Conservation (phyloP, 2,329 filamentous ascomycete species). For the Cryphonectria naterciae region DNA sequence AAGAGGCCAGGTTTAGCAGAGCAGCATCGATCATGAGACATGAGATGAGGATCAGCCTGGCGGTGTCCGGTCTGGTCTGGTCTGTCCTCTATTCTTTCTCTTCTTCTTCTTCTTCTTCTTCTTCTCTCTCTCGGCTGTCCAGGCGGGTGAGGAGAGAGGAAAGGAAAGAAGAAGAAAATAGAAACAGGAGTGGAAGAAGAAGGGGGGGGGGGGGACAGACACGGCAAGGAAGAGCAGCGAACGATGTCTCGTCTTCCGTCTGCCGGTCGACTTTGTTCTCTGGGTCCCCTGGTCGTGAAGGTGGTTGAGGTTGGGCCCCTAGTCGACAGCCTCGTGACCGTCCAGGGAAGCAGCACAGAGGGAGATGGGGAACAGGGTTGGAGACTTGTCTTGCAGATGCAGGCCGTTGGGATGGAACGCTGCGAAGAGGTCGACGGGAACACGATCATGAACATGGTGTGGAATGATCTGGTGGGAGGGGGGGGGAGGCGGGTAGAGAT, state of each 20-base stretch:
- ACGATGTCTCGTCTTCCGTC: neutral
- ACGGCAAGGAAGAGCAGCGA: neutral
- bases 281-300: neutral
- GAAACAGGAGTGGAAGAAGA: too few relatives aligned
- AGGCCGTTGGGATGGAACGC: neutral
- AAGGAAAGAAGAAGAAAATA: too few relatives aligned
- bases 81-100: conserved; percentile 14
- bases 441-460: conserved; percentile 1
- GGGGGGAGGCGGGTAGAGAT: conserved; percentile 7
- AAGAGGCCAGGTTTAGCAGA: conserved; percentile 23
- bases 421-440: neutral
- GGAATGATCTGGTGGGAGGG: conserved; percentile 7
- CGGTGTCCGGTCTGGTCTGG: neutral
- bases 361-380: neutral
- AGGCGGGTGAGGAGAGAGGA: neutral
- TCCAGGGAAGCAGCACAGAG: neutral
- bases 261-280: neutral
- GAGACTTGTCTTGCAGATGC: conserved; percentile 2
- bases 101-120: neutral
- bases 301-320: neutral
- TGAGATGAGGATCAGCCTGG: conserved; percentile 19
- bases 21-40: conserved; percentile 23
- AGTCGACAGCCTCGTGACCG: conserved; percentile 7
- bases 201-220: too few relatives aligned
- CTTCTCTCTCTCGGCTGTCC: conserved; percentile 5